Percentiles rank a stretch among this genome's conserved stretches.
phyloP scores from a whole-genome alignment of 2,329 filamentous ascomycete genomes.

The Nigrograna mackinnonii region DNA sequence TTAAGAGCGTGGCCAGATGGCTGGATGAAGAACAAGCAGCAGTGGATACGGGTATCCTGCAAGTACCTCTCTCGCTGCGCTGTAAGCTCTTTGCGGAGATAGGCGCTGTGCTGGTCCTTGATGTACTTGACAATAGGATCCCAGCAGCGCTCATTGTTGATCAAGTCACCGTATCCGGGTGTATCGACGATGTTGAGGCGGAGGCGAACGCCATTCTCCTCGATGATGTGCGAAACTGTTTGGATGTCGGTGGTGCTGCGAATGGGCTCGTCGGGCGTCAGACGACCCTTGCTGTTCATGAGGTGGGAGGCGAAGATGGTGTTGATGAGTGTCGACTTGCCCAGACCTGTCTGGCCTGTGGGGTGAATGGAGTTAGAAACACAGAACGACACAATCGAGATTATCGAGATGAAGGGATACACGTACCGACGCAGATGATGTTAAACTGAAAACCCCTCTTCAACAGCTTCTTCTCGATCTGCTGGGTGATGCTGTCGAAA shows the following conservation, averaged over 20 bases:
- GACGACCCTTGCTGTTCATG: slow-evolving; percentile 96
- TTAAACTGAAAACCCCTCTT: slow-evolving; percentile 99
- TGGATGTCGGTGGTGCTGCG: slow-evolving; percentile 98
- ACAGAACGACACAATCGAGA: not conserved
- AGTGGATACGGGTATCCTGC: slow-evolving; percentile 98
- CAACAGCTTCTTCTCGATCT: slow-evolving; percentile 99
- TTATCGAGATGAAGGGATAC: slow-evolving; percentile 9
- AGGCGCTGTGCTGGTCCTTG: slow-evolving; percentile 99
- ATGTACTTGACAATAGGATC: slow-evolving; percentile 99
- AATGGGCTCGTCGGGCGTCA: slow-evolving; percentile 89
- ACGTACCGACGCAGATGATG: slow-evolving; percentile 97
- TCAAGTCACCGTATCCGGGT: slow-evolving; percentile 95
- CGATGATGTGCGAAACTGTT: slow-evolving; percentile 96
- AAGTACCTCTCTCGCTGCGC: slow-evolving; percentile 99
- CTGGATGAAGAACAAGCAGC: slow-evolving; percentile 99
- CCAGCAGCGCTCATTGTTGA: slow-evolving; percentile 99
- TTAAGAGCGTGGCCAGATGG: slow-evolving; percentile 97
- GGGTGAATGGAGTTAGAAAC: not conserved
- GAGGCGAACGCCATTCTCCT: slow-evolving; percentile 98
- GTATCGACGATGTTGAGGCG: slow-evolving; percentile 99
- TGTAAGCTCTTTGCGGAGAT: slow-evolving; percentile 98
- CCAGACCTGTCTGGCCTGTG: slow-evolving; percentile 93
- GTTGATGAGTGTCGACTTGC: slow-evolving; percentile 99
- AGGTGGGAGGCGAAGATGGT: slow-evolving; percentile 99
- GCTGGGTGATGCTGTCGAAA: slow-evolving; percentile 99